Percentiles rank a stretch among this genome's conserved stretches.
phyloP scores from a whole-genome alignment of 1,284 basidiomycete genomes.

The Vanrija sp. region DNA sequence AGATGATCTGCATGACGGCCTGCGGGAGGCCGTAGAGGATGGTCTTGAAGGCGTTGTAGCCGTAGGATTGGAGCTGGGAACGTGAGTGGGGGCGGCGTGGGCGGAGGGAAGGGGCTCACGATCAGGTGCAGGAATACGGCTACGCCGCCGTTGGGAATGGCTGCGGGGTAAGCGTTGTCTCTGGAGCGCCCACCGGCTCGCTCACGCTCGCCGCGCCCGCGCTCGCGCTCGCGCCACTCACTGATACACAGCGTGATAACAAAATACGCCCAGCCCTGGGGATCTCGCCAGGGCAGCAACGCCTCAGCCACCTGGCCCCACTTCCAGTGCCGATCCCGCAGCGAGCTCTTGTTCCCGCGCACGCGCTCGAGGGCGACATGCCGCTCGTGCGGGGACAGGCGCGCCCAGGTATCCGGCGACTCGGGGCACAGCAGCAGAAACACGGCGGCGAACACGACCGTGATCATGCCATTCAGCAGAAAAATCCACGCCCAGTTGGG shows the following conservation, averaged over 20 bases:
- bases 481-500: slow-evolving; percentile 39
- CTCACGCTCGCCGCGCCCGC: too few relatives aligned
- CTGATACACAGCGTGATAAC: slow-evolving; percentile 7
- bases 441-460: slow-evolving; percentile 28
- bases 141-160: slow-evolving; percentile 32
- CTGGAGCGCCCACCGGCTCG: too few relatives aligned
- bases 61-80: slow-evolving; percentile 32
- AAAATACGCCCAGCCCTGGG: slow-evolving; percentile 26
- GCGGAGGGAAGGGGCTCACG: slow-evolving; percentile 10
- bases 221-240: neutral
- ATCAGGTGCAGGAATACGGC: slow-evolving; percentile 22
- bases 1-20: slow-evolving; percentile 30
- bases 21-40: slow-evolving; percentile 35
- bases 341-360: slow-evolving; percentile 32
- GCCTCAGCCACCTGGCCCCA: slow-evolving; percentile 39
- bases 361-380: slow-evolving; percentile 35
- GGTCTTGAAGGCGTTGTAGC: slow-evolving; percentile 33
- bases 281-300: slow-evolving; percentile 30
- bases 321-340: slow-evolving; percentile 34
- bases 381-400: slow-evolving; percentile 27
- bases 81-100: neutral
- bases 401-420: slow-evolving; percentile 25
- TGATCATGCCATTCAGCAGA: slow-evolving; percentile 35
- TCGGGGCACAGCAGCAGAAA: slow-evolving; percentile 36
- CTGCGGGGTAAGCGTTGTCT: slow-evolving; percentile 4